A percentile compares a stretch with the other conserved stretches of the same genome.
phyloP scores from a whole-genome alignment of 768 basidiomycete genomes.

The Boletus subparvulus region DNA sequence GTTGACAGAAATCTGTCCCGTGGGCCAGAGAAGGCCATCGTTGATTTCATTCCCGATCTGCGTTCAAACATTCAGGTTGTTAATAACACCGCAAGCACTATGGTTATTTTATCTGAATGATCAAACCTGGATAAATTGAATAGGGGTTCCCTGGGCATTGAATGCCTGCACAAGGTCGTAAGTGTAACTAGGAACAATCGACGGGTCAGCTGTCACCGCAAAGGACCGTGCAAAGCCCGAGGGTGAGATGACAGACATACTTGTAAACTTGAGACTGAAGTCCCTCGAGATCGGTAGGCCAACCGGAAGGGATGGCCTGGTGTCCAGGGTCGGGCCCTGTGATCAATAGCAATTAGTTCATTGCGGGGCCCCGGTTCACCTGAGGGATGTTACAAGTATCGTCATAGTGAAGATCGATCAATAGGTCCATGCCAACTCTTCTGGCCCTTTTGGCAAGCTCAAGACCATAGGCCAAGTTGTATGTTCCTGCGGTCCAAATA shows the following conservation, averaged over 20 bases:
- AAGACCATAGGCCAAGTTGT: conserved; percentile 10
- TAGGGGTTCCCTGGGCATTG: conserved; percentile 6
- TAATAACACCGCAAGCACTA: background rate
- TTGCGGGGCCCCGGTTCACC: background rate
- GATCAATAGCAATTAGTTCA: background rate
- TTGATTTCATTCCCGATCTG: conserved; percentile 17
- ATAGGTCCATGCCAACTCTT: conserved; percentile 11
- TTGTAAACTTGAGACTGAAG: conserved; percentile 3
- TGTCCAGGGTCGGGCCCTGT: conserved; percentile 8
- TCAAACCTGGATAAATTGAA: conserved; percentile 12
- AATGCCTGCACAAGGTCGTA: conserved; percentile 4
- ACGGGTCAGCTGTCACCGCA: background rate
- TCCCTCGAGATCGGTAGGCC: conserved; percentile 14
- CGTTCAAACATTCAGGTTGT: background rate
- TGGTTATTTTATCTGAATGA: background rate
- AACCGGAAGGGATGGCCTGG: conserved; percentile 13
- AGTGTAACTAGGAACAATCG: conserved; percentile 4
- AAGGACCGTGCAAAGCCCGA: too few relatives aligned
- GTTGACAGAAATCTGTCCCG: conserved; percentile 2
- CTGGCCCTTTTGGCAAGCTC: conserved; percentile 11
- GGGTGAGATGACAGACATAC: background rate
- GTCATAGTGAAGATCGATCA: conserved; percentile 11
- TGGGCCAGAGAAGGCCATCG: conserved; percentile 9
- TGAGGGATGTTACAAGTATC: conserved; percentile 9
- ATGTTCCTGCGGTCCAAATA: conserved; percentile 11